phyloP scores from a whole-genome alignment of 306 rosid genomes.

The Quercus bicolor region DNA sequence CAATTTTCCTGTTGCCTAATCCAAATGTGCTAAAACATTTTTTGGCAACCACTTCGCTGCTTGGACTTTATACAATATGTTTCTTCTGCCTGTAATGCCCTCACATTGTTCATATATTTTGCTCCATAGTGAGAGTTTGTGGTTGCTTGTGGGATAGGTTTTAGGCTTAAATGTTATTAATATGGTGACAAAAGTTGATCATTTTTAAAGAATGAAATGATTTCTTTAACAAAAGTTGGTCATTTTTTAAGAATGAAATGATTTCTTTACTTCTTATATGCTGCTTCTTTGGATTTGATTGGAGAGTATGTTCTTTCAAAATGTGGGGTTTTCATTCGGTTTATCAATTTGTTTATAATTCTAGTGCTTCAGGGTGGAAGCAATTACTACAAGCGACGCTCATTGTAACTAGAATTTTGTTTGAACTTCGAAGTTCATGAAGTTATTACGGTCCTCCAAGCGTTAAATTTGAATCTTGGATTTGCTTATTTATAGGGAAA shows the following conservation, averaged over 20 bases:
- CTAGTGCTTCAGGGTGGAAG: not conserved
- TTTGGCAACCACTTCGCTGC: constrained; percentile 18
- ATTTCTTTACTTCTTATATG: no score
- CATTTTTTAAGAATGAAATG: not conserved
- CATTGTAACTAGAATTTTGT: not conserved
- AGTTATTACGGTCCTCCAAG: not conserved
- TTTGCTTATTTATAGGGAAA: no score
- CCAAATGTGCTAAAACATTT: not conserved
- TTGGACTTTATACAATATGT: not conserved
- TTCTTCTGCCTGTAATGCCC: constrained; percentile 25
- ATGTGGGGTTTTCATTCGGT: no score
- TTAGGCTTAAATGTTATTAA: not conserved
- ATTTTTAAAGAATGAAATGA: no score
- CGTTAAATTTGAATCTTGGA: not conserved
- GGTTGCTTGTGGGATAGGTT: not conserved
- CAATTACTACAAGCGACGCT: not conserved
- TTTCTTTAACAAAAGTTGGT: no score
- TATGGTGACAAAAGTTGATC: no score
- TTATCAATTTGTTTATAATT: not conserved
- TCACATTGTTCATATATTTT: not conserved
- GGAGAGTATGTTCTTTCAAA: no score
- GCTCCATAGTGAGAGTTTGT: not conserved
- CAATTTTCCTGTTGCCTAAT: not conserved
- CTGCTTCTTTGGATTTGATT: no score
- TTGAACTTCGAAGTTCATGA: no score